phyloP scores from a whole-genome alignment of 371 early-diverging fungal genomes.

The Mucor irregularis region DNA sequence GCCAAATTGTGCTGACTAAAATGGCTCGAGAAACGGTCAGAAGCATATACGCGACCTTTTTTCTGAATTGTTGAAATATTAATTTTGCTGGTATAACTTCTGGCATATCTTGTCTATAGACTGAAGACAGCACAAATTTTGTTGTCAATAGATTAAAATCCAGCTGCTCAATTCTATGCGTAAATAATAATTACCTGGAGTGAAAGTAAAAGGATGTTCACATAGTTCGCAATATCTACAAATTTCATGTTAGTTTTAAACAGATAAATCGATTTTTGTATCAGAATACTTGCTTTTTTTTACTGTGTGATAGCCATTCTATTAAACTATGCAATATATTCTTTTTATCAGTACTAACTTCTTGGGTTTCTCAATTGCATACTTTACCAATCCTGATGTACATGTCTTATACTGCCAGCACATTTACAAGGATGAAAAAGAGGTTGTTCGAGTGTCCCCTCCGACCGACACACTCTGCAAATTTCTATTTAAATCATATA shows the following conservation, averaged over 20 bases:
- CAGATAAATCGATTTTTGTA: background rate
- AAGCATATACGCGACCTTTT: constrained; percentile 26
- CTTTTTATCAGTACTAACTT: background rate
- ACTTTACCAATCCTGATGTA: constrained; percentile 86
- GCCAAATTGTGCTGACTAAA: constrained; percentile 77
- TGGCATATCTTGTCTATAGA: constrained; percentile 80
- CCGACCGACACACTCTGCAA: constrained; percentile 91
- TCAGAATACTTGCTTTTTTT: constrained; percentile 58
- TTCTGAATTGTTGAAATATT: constrained; percentile 33
- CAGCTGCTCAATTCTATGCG: too few relatives aligned
- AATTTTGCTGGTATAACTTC: constrained; percentile 61
- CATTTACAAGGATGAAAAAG: constrained; percentile 94
- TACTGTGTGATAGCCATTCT: constrained; percentile 87
- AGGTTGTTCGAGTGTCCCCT: constrained; percentile 76
- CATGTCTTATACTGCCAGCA: constrained; percentile 88
- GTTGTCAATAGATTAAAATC: too few relatives aligned
- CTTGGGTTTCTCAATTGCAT: background rate
- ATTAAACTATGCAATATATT: constrained; percentile 55
- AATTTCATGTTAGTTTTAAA: background rate
- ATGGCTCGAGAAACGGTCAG: constrained; percentile 41
- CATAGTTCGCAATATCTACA: constrained; percentile 88
- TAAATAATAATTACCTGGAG: constrained; percentile 78
- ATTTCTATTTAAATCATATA: constrained; percentile 48
- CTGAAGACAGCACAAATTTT: too few relatives aligned
- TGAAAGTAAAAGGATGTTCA: constrained; percentile 81